Conservation (phyloP, 2,329 filamentous ascomycete species). For the Colletotrichum filicis region DNA sequence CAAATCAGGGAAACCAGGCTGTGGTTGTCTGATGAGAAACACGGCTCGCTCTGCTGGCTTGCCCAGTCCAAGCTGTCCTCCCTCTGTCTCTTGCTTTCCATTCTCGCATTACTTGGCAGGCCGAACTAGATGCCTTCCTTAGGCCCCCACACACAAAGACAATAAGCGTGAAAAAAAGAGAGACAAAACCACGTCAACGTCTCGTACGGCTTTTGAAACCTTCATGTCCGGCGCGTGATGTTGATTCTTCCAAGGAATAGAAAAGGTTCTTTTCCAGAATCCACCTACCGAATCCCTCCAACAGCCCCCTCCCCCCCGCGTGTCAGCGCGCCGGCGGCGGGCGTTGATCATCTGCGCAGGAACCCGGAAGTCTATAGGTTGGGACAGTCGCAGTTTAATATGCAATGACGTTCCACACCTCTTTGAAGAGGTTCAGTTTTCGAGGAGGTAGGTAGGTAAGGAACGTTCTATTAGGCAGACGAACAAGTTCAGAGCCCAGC, state of each 20-base stretch:
- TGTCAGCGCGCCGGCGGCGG: constrained; percentile 14
- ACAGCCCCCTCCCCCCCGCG: neutral
- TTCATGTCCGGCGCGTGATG: constrained; percentile 25
- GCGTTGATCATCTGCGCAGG: constrained; percentile 45
- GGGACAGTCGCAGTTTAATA: neutral
- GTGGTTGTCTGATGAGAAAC: neutral
- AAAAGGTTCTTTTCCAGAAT: neutral
- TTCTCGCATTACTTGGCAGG: neutral
- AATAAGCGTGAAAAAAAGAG: neutral
- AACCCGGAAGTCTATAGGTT: constrained; percentile 39
- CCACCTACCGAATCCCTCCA: neutral
- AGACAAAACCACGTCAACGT: constrained; percentile 18
- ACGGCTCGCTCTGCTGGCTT: neutral
- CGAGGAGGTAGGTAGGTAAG: neutral
- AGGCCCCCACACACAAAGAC: neutral
- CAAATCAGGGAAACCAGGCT: neutral
- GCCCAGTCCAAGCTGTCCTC: neutral
- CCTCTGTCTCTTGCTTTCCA: neutral
- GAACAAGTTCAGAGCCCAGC: neutral
- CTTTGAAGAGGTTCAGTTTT: neutral
- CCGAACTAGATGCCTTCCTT: neutral
- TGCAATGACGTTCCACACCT: constrained; percentile 24
- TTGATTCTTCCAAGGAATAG: neutral
- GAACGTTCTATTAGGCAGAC: neutral
- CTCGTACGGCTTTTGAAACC: neutral